A percentile compares a stretch with the other conserved stretches of the same genome.
phyloP scores from a whole-genome alignment of 352 stramenopile genomes.

The Sclerospora graminicola region DNA sequence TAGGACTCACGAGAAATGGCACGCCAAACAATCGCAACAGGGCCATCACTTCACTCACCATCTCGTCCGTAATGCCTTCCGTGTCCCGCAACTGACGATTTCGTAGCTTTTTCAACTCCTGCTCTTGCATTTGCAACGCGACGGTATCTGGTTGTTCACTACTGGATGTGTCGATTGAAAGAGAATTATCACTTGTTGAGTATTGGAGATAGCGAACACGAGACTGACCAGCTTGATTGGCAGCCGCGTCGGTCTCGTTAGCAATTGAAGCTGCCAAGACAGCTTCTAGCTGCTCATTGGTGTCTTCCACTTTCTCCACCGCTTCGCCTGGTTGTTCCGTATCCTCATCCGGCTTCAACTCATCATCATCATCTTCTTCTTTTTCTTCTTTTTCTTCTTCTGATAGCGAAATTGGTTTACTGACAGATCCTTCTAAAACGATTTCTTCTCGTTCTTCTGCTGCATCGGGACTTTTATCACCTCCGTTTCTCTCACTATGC shows the following conservation, averaged over 20 bases:
- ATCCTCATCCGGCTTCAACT: slow-evolving; percentile 8
- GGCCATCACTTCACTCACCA: slow-evolving; percentile 95
- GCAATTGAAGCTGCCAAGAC: slow-evolving; percentile 26
- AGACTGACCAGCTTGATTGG: slow-evolving; percentile 4
- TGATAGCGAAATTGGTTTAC: slow-evolving; percentile 5
- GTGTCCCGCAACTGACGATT: slow-evolving; percentile 82
- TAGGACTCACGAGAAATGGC: slow-evolving; percentile 97
- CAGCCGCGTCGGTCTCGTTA: slow-evolving; percentile 13
- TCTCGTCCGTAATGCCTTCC: slow-evolving; percentile 95
- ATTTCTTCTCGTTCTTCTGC: not conserved
- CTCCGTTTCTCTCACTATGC: slow-evolving; percentile 13
- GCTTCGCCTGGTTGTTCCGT: not conserved
- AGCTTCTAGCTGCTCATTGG: slow-evolving; percentile 20
- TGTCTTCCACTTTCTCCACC: slow-evolving; percentile 6
- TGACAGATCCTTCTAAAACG: not conserved
- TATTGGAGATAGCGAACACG: slow-evolving; percentile 42
- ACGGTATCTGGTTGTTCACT: slow-evolving; percentile 21
- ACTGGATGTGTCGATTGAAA: slow-evolving; percentile 6
- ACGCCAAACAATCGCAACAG: slow-evolving; percentile 96
- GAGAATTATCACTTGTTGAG: slow-evolving; percentile 8
- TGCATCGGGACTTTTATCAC: slow-evolving; percentile 4
- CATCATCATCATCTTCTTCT: slow-evolving; percentile 12
- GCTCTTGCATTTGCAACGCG: slow-evolving; percentile 44
- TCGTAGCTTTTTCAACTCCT: slow-evolving; percentile 65
- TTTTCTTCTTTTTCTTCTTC: slow-evolving; percentile 14